A percentile compares a stretch with the other conserved stretches of the same genome.
These are phyloP conservation scores for Fusarium abutilonis DNA, from an alignment of 2,329 filamentous ascomycete species.

Conservation along the genomic window DNA sequence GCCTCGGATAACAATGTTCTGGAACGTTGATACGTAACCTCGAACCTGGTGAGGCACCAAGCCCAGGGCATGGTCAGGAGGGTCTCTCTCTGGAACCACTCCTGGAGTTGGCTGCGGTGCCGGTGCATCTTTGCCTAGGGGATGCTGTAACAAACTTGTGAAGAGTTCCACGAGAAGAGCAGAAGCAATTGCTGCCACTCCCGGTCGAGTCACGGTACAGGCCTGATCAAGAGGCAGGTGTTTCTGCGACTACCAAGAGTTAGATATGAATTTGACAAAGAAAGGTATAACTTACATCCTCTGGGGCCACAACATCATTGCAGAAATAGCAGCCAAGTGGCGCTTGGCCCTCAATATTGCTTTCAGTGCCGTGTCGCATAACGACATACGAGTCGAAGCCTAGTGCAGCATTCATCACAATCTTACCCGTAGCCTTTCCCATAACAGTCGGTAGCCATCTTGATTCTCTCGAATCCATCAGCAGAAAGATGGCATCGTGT, in stretches of 20 bases:
- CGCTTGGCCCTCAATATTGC: slow-evolving; percentile 63
- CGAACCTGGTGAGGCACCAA: slow-evolving; percentile 83
- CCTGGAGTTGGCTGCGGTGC: slow-evolving; percentile 60
- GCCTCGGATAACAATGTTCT: slow-evolving; percentile 77
- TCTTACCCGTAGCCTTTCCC: slow-evolving; percentile 90
- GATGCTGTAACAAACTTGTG: slow-evolving; percentile 87
- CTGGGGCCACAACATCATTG: slow-evolving; percentile 94
- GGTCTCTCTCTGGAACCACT: slow-evolving; percentile 63
- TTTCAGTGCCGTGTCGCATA: slow-evolving; percentile 88
- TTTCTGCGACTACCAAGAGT: slow-evolving; percentile 76
- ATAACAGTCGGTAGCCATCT: slow-evolving; percentile 96
- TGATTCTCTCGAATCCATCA: slow-evolving; percentile 96
- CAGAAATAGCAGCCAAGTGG: slow-evolving; percentile 97
- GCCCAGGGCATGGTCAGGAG: slow-evolving; percentile 68
- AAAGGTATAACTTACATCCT: slow-evolving; percentile 73
- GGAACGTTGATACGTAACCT: slow-evolving; percentile 78
- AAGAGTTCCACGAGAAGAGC: slow-evolving; percentile 90
- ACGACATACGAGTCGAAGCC: slow-evolving; percentile 98
- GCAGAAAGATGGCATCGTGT: slow-evolving; percentile 93
- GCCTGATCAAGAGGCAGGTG: slow-evolving; percentile 97
- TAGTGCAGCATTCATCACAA: slow-evolving; percentile 95
- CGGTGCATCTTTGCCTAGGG: slow-evolving; percentile 70
- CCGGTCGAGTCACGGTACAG: slow-evolving; percentile 95
- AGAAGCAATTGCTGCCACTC: slow-evolving; percentile 91
- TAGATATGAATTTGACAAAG: slow-evolving; percentile 1